Conservation (phyloP, 805 yeast species). For the Ogataea wickerhamii region DNA sequence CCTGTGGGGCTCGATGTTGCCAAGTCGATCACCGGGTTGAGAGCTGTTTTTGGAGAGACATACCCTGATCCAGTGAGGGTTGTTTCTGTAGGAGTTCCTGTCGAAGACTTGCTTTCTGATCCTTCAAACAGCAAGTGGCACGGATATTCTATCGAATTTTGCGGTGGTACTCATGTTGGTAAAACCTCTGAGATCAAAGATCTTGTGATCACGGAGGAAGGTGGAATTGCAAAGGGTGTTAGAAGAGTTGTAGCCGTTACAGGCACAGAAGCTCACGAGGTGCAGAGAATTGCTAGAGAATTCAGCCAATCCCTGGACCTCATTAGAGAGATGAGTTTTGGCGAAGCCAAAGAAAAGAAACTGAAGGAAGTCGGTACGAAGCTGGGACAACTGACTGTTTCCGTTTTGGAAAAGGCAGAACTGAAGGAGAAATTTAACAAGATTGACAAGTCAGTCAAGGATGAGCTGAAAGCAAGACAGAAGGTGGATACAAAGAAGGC, state of each 20-base stretch:
- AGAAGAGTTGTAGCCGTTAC: slow-evolving; percentile 98
- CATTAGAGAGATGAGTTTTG: slow-evolving; percentile 62
- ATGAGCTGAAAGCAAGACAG: slow-evolving; percentile 81
- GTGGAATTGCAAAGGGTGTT: slow-evolving; percentile 98
- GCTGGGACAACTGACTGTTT: slow-evolving; percentile 76
- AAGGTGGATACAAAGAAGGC: slow-evolving; percentile 84
- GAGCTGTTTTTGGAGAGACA: slow-evolving; percentile 98
- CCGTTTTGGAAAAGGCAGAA: slow-evolving; percentile 74
- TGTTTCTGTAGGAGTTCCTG: slow-evolving; percentile 90
- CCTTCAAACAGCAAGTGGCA: slow-evolving; percentile 77
- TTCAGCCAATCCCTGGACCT: slow-evolving; percentile 58
- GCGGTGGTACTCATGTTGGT: slow-evolving; percentile 98
- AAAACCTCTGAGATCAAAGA: slow-evolving; percentile 93
- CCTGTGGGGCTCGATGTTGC: slow-evolving; percentile 78
- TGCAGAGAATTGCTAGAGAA: slow-evolving; percentile 77
- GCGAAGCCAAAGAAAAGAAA: slow-evolving; percentile 73
- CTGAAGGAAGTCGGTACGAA: slow-evolving; percentile 82
- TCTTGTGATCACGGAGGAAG: slow-evolving; percentile 85
- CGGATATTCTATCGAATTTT: slow-evolving; percentile 82
- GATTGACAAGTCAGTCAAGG: slow-evolving; percentile 83
- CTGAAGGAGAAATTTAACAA: slow-evolving; percentile 70
- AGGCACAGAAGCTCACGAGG: slow-evolving; percentile 85
- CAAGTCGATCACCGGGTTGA: slow-evolving; percentile 71
- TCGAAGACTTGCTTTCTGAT: slow-evolving; percentile 69
- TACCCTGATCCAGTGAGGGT: slow-evolving; percentile 99